Base-by-base conservation (phyloP, 1,139 yeast genomes). In the Yamadazyma kanchanaburiensis region DNA sequence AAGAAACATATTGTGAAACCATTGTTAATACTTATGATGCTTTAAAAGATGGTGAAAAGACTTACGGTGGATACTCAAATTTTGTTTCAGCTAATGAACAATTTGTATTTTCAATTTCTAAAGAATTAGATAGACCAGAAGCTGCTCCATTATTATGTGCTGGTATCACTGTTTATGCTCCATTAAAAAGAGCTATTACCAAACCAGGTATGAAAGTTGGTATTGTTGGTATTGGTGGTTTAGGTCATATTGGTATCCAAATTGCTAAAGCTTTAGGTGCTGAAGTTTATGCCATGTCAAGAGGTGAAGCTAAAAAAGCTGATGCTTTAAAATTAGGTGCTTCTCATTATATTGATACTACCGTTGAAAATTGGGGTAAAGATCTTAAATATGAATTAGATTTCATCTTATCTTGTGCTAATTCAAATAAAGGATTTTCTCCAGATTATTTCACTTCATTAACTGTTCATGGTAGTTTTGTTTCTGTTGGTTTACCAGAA, bases 111-210 rank as follows among this genome's bases (percentile, higher is more conserved):
- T 62, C 63, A n/a, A 63, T 77, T 34, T 82, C 84, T 24, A 74
- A 74, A 14, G 53, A 40, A 20, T 49, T 76, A 38, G 57, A 58
- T 14, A 53, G 66, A 24, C 64, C 59, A 33, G 55, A 58, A 34
- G 80, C 72, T 22, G 82, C 81, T n/a, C 83, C 83, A 13, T 58
- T 77, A 50, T 55, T 78, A 55, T 78, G 84, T 56, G 83, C 78
- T 24, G 84, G 84, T 34, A 59, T 76, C 45, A 77, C 84, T 13
- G 74, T 69, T 4, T 77, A 57, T 56, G 63, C 77, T n/a, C 84
- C 84, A 21, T 49, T 77, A 37, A 57, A 54, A 31, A 51, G 64
- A 47, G 51, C 54, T 37, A 43, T 57, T 19, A 42, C 51, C 34
- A 51, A 46, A 22, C 48, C 51, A 16, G 56, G 47, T 25, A 50